phyloP scores from a whole-genome alignment of 306 rosid species.

The Astragalus membranaceus region DNA sequence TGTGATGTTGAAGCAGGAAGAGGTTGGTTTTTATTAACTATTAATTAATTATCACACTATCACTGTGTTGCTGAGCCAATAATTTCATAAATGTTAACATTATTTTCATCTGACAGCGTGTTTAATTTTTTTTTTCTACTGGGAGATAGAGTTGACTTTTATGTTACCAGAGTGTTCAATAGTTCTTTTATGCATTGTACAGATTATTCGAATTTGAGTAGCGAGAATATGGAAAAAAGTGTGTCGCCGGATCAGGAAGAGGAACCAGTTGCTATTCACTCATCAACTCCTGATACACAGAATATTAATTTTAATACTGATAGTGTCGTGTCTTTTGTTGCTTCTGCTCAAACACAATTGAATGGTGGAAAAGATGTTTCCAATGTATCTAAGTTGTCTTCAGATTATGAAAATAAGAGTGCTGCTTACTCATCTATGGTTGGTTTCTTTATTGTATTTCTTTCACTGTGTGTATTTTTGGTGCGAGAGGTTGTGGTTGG shows the following conservation, averaged over 20 bases:
- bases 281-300: conserved; percentile 43
- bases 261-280: conserved; percentile 30
- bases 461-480: not conserved
- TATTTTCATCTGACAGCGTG: not conserved
- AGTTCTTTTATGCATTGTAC: conserved; percentile 11
- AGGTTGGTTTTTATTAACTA: conserved; percentile 29
- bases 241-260: conserved; percentile 51
- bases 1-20: conserved; percentile 46
- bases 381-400: conserved; percentile 49
- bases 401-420: conserved; percentile 60
- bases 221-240: conserved; percentile 42
- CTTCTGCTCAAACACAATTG: conserved; percentile 52
- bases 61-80: not conserved
- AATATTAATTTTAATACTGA: conserved; percentile 39
- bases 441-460: conserved; percentile 26
- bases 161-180: conserved; percentile 13
- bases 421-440: conserved; percentile 72
- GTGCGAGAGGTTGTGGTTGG: not conserved
- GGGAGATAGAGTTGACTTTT: not conserved
- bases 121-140: not conserved
- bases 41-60: not conserved
- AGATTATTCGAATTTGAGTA: conserved; percentile 50
- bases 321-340: conserved; percentile 34
- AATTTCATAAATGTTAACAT: not conserved
- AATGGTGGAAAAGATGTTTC: conserved; percentile 52